Conservation (phyloP, 768 basidiomycete species). For the Lactifluus subvellereus region DNA sequence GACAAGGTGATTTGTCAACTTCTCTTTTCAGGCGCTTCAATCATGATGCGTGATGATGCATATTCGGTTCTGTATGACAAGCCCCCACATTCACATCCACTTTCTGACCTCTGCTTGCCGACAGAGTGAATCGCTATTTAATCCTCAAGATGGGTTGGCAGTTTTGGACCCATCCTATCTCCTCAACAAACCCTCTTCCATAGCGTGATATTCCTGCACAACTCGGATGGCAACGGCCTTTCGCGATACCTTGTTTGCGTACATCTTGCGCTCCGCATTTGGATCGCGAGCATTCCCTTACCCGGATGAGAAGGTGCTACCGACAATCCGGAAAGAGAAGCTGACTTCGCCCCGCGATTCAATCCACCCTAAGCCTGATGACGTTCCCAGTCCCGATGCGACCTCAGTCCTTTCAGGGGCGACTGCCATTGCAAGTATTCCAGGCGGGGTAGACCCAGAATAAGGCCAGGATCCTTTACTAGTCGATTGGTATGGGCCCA, state of each 20-base stretch:
- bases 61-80: neutral
- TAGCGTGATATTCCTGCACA: neutral
- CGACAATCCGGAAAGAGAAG: slow-evolving; percentile 19
- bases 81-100: neutral
- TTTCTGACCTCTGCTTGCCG: neutral
- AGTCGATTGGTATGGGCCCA: slow-evolving; percentile 29
- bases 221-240: slow-evolving; percentile 24
- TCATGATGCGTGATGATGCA: too few relatives aligned
- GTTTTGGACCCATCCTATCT: neutral
- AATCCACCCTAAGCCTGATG: neutral
- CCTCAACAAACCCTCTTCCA: neutral
- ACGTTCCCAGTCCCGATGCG: neutral
- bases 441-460: slow-evolving; percentile 5
- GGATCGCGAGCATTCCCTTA: slow-evolving; percentile 24
- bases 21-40: too few relatives aligned
- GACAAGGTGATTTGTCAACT: too few relatives aligned
- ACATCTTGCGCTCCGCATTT: slow-evolving; percentile 30
- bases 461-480: slow-evolving; percentile 25
- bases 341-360: neutral
- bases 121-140: slow-evolving; percentile 4
- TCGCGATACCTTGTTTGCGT: slow-evolving; percentile 31
- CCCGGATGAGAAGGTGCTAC: slow-evolving; percentile 19
- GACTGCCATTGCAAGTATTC: neutral
- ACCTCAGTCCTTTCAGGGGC: slow-evolving; percentile 5
- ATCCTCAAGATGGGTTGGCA: neutral